Conservation (phyloP, 176 grass and related monocot genomes). For the Hordeum marinum region DNA sequence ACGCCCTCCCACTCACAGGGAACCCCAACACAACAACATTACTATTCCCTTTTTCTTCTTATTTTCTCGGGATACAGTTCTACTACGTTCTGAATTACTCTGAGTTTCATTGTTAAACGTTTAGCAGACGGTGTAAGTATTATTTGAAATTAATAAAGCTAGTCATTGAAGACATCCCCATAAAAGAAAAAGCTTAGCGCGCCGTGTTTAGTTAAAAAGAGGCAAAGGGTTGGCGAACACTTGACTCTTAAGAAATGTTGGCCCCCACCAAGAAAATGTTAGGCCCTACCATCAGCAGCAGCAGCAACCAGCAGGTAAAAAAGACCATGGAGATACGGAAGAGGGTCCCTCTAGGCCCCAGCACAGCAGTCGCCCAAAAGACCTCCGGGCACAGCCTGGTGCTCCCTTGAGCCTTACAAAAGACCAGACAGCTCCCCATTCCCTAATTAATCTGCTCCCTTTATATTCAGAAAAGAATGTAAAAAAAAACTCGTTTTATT, state of each 20-base stretch:
- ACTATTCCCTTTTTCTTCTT: no score
- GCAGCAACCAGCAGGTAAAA: background rate
- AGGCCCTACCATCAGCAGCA: background rate
- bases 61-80: no score
- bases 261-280: background rate
- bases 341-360: background rate
- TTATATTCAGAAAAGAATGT: background rate
- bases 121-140: no score
- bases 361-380: background rate
- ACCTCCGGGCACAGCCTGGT: background rate
- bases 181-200: no score
- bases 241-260: background rate
- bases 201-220: background rate
- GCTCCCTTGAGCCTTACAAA: background rate
- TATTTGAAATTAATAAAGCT: no score
- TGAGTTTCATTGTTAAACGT: no score
- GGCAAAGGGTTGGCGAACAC: background rate
- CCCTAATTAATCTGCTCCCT: background rate
- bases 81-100: no score
- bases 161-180: no score
- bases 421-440: background rate
- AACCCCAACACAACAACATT: no score
- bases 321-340: background rate
- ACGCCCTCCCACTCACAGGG: no score
- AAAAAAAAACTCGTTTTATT: background rate